Conservation (phyloP, 1,284 basidiomycete species). For the Megacollybia platyphylla region DNA sequence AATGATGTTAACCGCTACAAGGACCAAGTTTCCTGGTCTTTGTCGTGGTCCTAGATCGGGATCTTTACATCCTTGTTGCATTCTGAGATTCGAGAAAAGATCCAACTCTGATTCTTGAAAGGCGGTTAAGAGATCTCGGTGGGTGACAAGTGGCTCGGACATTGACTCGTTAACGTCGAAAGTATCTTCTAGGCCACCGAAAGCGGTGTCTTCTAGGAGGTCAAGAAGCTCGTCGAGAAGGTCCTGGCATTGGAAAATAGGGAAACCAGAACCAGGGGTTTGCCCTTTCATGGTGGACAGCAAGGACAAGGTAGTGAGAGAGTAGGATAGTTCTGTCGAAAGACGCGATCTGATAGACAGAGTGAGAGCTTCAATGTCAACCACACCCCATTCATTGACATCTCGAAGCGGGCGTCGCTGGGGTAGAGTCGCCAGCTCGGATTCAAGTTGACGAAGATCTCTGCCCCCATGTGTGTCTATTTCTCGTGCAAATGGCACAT, state of each 20-base stretch:
- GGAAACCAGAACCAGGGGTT: slow-evolving; percentile 52
- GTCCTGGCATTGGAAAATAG: slow-evolving; percentile 68
- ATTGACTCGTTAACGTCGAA: slow-evolving; percentile 16
- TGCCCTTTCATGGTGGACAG: slow-evolving; percentile 66
- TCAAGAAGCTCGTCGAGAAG: slow-evolving; percentile 84
- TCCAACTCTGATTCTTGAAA: slow-evolving; percentile 43
- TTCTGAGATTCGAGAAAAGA: slow-evolving; percentile 44
- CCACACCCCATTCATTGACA: slow-evolving; percentile 70
- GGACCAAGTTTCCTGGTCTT: slow-evolving; percentile 57
- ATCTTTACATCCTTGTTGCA: slow-evolving; percentile 34
- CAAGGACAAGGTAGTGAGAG: slow-evolving; percentile 80
- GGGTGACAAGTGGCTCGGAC: slow-evolving; percentile 32
- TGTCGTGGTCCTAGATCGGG: slow-evolving; percentile 36
- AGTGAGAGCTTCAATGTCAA: slow-evolving; percentile 83
- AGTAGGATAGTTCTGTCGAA: slow-evolving; percentile 78
- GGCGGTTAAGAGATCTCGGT: slow-evolving; percentile 49
- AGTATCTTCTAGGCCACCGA: slow-evolving; percentile 41
- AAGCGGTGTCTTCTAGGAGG: slow-evolving; percentile 74
- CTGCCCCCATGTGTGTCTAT: slow-evolving; percentile 78
- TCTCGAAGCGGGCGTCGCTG: slow-evolving; percentile 50
- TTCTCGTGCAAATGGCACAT: slow-evolving; percentile 72
- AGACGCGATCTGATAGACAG: slow-evolving; percentile 86
- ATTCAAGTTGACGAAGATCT: slow-evolving; percentile 63
- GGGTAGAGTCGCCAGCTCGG: slow-evolving; percentile 38
- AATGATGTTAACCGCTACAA: slow-evolving; percentile 70